These are phyloP conservation scores for Epichloe gansuensis DNA, from an alignment of 2,329 filamentous ascomycete species.

Conservation along the genomic window DNA sequence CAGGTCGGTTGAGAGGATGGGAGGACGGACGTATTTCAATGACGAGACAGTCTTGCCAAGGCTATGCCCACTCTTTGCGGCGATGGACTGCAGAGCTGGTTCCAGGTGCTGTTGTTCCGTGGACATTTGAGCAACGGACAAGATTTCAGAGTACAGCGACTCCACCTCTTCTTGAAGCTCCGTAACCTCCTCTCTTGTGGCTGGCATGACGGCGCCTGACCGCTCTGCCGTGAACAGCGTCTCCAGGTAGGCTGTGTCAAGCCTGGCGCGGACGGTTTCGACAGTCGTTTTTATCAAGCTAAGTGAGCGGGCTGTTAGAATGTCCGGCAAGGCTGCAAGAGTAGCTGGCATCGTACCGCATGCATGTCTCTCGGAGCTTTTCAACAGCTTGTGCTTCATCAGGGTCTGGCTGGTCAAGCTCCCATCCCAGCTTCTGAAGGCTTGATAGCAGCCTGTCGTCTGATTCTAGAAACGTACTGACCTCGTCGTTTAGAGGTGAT, in stretches of 20 bases:
- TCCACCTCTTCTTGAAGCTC: conserved; percentile 52
- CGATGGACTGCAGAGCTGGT: conserved; percentile 39
- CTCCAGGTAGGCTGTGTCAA: conserved; percentile 44
- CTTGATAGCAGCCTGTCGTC: conserved; percentile 54
- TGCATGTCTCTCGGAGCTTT: conserved; percentile 46
- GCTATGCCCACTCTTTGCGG: conserved; percentile 29
- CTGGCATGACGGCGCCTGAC: conserved; percentile 14
- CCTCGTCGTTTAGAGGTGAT: conserved; percentile 33
- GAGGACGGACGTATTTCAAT: conserved; percentile 32
- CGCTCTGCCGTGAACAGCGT: conserved; percentile 21
- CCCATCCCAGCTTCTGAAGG: conserved; percentile 52
- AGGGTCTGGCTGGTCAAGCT: conserved; percentile 39
- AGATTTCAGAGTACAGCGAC: conserved; percentile 55
- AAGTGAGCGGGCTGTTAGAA: conserved; percentile 20
- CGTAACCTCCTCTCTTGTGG: conserved; percentile 28
- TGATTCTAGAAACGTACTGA: conserved; percentile 38
- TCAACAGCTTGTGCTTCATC: conserved; percentile 41
- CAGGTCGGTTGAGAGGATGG: neutral
- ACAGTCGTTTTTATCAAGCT: conserved; percentile 45
- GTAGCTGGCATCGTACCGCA: conserved; percentile 23
- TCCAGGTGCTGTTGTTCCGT: conserved; percentile 54
- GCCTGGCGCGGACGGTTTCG: conserved; percentile 38
- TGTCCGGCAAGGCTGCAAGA: neutral
- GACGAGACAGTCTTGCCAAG: conserved; percentile 33
- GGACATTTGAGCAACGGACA: conserved; percentile 58